Evolutionary conservation across 2,329 filamentous ascomycete genomes (phyloP).

Genomic region (Microsporum canis): DNA sequence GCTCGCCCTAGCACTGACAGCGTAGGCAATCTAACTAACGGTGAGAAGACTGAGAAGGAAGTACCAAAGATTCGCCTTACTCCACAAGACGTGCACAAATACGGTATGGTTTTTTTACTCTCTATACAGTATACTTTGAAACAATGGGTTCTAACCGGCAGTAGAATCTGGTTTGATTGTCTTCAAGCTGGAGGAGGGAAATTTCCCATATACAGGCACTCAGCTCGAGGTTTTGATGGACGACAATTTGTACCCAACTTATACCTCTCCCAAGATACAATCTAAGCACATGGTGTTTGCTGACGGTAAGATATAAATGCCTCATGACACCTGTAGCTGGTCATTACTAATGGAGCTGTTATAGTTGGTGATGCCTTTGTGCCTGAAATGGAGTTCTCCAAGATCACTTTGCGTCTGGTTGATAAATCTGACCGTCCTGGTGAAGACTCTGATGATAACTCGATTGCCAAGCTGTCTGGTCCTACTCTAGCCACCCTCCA

Average conservation of each 20-base stretch:
- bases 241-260: slow-evolving; percentile 86
- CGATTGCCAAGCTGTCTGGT: slow-evolving; percentile 70
- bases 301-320: slow-evolving; percentile 47
- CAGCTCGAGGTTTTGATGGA: slow-evolving; percentile 86
- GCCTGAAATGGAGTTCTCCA: slow-evolving; percentile 92
- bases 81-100: slow-evolving; percentile 66
- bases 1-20: slow-evolving; percentile 24
- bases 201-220: slow-evolving; percentile 63
- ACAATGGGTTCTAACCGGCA: slow-evolving; percentile 24
- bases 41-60: slow-evolving; percentile 42
- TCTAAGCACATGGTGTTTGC: slow-evolving; percentile 62
- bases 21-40: slow-evolving; percentile 24
- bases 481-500: slow-evolving; percentile 79
- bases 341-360: slow-evolving; percentile 13
- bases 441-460: slow-evolving; percentile 56
- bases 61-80: slow-evolving; percentile 67
- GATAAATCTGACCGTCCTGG: slow-evolving; percentile 66
- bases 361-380: slow-evolving; percentile 82
- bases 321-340: neutral
- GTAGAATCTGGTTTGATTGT: slow-evolving; percentile 81
- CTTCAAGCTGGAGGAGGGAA: slow-evolving; percentile 85
- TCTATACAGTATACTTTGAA: neutral
- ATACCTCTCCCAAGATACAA: slow-evolving; percentile 65
- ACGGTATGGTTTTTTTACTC: slow-evolving; percentile 42
- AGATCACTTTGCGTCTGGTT: slow-evolving; percentile 74